These are phyloP conservation scores for Leccinum subrobustum DNA, from an alignment of 1,284 basidiomycete species.

Conservation along the genomic window DNA sequence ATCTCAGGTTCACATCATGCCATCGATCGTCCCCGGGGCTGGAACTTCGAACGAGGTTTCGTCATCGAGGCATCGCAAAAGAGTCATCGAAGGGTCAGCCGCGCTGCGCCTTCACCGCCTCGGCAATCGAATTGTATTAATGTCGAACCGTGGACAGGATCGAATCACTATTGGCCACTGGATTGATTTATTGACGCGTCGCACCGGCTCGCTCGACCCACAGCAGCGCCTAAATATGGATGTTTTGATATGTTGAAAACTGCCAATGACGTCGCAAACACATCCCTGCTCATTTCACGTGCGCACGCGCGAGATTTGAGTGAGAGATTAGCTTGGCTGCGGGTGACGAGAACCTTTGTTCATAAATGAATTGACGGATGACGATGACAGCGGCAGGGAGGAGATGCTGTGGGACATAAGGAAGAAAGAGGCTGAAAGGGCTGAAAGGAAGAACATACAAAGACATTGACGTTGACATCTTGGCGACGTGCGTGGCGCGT, in stretches of 20 bases:
- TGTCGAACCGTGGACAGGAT: not conserved
- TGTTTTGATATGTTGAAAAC: not conserved
- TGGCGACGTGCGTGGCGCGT: conserved; percentile 21
- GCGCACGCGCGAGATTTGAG: not conserved
- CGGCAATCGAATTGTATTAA: not conserved
- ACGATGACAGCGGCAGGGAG: conserved; percentile 5
- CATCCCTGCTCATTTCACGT: not conserved
- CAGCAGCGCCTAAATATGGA: not conserved
- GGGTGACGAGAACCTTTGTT: not conserved
- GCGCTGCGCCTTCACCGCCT: not conserved
- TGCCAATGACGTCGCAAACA: not conserved
- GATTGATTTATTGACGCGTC: not conserved
- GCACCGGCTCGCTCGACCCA: not conserved
- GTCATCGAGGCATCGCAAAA: not conserved
- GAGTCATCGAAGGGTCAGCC: not conserved
- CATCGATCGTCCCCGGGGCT: not conserved
- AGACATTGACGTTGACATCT: conserved; percentile 1
- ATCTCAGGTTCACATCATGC: not conserved
- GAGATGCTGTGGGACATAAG: conserved; percentile 15
- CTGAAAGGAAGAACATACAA: not conserved
- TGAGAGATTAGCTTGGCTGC: not conserved
- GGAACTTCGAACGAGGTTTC: not conserved
- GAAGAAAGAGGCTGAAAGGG: conserved; percentile 1
- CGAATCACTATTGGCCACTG: not conserved
- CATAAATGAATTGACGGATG: conserved; percentile 4